Evolutionary conservation across 1,284 basidiomycete genomes (phyloP), one percentile per base, ranked within the genome.

Genomic region (Fomitiporia mediterranea): DNA sequence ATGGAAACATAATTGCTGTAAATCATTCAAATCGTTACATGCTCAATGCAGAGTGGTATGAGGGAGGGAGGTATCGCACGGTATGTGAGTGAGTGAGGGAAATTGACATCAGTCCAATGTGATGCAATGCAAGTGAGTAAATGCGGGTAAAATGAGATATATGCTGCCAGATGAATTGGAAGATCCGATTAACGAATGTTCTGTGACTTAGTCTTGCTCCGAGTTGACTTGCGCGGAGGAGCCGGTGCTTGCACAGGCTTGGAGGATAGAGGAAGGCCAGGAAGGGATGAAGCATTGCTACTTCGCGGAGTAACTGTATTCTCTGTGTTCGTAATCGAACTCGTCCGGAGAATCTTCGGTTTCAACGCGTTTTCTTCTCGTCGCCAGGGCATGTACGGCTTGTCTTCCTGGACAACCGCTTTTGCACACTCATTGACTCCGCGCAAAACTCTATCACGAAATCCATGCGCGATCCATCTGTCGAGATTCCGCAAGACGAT

Each of bases 401-500:
- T 63, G 0, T 66, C 64, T 17, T 70, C 66, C 3, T 65, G 56
- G 6, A 66, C 62, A 38, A 78, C 70, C 27, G 61, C 69, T 23
- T 72, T 60, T 17, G 68, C 65, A 50, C 78, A 64, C 17, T 65
- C 62, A 2, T 72, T 61, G 39, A 80, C 65, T 17, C 78, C 80
- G 7, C 62, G 51, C 5, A 69, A 60, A 34, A 79, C 67, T 38
- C 70, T 70, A 8, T 72, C 60, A 15, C 69, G 64, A 64, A 82
- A 81, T 4, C 67, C 64, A 40, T 66, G 66, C 3, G 68, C 67
- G 2, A 78, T 81, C 79, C 78, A 82, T 23, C 23, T 15, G 57
- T 83, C 80, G 55, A 83, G 74, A 59, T 82, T 81, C 43, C 73
- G 72, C 50, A 82, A 68, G n/a, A 82, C 66, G 57, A 81, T 73